Evolutionary conservation across 768 basidiomycete species (phyloP), one percentile per base, ranked within the genome.

Genomic region (Russula compacta): DNA sequence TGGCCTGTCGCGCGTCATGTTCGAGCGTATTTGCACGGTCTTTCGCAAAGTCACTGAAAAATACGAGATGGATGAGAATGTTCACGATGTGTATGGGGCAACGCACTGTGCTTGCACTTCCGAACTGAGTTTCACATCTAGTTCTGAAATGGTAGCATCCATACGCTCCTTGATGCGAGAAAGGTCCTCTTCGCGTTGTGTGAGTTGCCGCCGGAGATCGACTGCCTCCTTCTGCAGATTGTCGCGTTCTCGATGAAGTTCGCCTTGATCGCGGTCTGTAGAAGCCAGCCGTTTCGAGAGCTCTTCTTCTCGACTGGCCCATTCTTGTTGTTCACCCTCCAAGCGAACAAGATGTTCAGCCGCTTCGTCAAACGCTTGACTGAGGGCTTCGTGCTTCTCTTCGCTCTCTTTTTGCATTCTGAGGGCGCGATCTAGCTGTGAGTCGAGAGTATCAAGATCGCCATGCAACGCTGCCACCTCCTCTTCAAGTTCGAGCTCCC

Each of bases 401-500:
- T 92, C 89, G 46, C 80, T 83, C 66, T 89, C 84, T 71, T 86
- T 89, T 72, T 92, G 88, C 46, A 86, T 77, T 42, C 81, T 79
- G 69, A 93, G 77, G 0, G 89, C 86, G 8, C 87, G 81, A 59
- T 90, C 90, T 9, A 95, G 79, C 68, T 98, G 92, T 4, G 85
- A 86, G 67, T 95, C 92, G 12, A 95, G 77, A 2, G 83, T 79
- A 59, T 94, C 90, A 48, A 95, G 78, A 67, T 98, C 95, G 3
- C 78, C 77, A 67, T 97, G 92, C 21, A 97, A 73, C 1, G 85
- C 83, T 2, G 76, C 75, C 14, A 95, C 80, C 67, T 95, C 93
- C 56, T 97, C 93, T 70, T 92, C 86, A 2, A 98, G 78, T 61
- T 92, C 86, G 35, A 78, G 78, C 71, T 95, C 92, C n/a, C 85